Evolutionary conservation across 106 monocot species (phyloP), one percentile per base, ranked within the genome.

Genomic region (Allium fistulosum): DNA sequence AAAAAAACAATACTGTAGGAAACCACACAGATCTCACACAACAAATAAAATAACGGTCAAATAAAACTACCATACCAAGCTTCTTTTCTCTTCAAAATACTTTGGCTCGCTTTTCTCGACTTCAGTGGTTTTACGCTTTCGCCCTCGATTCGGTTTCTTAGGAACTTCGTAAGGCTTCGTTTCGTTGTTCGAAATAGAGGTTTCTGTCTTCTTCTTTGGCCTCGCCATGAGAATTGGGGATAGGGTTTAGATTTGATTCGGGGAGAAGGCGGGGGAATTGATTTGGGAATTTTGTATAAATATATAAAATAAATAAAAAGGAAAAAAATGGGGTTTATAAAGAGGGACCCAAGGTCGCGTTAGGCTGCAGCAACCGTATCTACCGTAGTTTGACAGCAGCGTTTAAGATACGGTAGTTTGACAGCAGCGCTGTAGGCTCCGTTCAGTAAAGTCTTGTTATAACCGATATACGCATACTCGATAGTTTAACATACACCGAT

Each of bases 11-110:
- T 26, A 52, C 28, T 22, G 12, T 22, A 59, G 10, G 48, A 8
- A 45, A 69, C 5, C 37, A 37, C 37, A 37, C 37, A 37, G 37
- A 37, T 37, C 37, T 37, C 37, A 37, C 37, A 37, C 2, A 37
- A 5, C 37, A 37, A 37, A 37, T 37, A 22, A 22, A 22, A 22
- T 22, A 22, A 22, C 22, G 22, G 22, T 7, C 37, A 37, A 37
- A 37, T 37, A 16, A 16, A 15, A 17, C 16, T 46, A 16, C 17
- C 71, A 16, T 18, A 91, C 90, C 80, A 87, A 70, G 63, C 87
- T 91, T 59, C 90, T 63, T 79, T 74, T 91, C 57, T 91, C 86
- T 15, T 64, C 55, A 69, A 91, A 70, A 68, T 71, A 86, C 72
- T 87, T 84, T 12, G 86, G 68, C 59, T 81, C 87, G 45, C 37